Evolutionary conservation across 768 basidiomycete species (phyloP), one percentile per base, ranked within the genome.

Genomic region (Phylloporus arenicola): DNA sequence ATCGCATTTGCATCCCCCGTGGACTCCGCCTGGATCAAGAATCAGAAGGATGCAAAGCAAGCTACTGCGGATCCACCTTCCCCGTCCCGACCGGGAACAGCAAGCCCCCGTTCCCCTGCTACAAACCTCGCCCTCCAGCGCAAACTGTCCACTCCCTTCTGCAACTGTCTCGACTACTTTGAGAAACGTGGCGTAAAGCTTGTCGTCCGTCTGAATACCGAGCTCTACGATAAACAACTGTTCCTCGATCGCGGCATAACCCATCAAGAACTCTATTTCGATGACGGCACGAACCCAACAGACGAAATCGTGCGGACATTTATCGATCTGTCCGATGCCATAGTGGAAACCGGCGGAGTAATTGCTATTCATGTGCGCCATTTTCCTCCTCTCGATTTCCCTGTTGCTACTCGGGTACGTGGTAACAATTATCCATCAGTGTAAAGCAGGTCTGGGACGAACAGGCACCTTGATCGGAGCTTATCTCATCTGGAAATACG

Each of bases 401-500:
- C 45, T 46, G 52, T 57, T 22, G 48, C 49, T 51, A 22, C 47
- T 43, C 48, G 61, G 51, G 37, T 51, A 52, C 57, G 35, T 57
- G 41, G 63, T 60, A 54, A 64, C 50, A 51, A 48, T 49, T 25
- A 48, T 52, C 45, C 50, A 47, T 14, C 67, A 95, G 87, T 96
- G 92, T 67, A 95, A 95, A 75, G 96, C 96, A 43, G 96, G 96
- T 37, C 77, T 99, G 11, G 96, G 96, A 20, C 79, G 96, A 48
- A 98, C 96, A 6, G 96, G 96, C 4, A 95, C 93, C 4, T 76
- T 99, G 52, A 95, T 99, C 54, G 96, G 96, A 31, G 96, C 95
- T 9, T 98, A 97, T 75, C 79, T 99, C 48, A 90, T 96, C 54
- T 99, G 96, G 89, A 97, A 97, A 69, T 95, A 97, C 61, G 91